Base-by-base conservation (phyloP, 306 rosid species). In the Prunus kanzakura region DNA sequence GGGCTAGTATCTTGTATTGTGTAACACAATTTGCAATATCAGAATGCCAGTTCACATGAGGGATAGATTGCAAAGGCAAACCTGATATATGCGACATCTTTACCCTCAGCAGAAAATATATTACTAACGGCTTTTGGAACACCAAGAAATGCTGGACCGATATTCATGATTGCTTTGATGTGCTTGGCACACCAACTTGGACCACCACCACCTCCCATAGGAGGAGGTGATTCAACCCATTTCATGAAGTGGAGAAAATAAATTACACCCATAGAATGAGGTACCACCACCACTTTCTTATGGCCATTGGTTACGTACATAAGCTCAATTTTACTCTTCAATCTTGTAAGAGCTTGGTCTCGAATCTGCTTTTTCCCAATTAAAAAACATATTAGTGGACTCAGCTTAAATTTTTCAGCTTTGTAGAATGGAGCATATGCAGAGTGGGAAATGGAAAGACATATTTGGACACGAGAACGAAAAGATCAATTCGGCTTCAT, bases 231-330 rank as follows among this genome's bases (percentile, higher is more conserved):
- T 88, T 93, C 95, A 60, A 93, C 98, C 98, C 98, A 90, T 84
- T 93, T 93, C 78, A 93, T 87, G 85, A 93, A 93, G 79, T 93
- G 94, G 20, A 91, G 93, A 78, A 90, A 90, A 79, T 90, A 93
- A 68, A 81, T 75, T 64, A 76, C 83, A 65, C 96, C 96, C 93
- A 85, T 90, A 35, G 96, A 89, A 76, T 93, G 95, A 41, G 98
- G 95, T 78, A 93, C 91, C 82, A 93, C 96, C 25, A 89, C 93
- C 86, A 93, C 97, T 83, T 87, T 91, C 89, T 85, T 88, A 32
- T 82, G 13, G 35, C 96, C 93, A 79, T 88, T 91, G 71, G 88
- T 87, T 46, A 66, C 74, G 70, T 69, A 85, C 91, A 93, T 78
- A 43, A 91, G 86, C 87, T 93, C 98, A 74, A 93, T 88, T 67